These are phyloP conservation scores for Dorcoceras hygrometricum DNA, from an alignment of 257 asterid genomes.

Conservation along the genomic window DNA sequence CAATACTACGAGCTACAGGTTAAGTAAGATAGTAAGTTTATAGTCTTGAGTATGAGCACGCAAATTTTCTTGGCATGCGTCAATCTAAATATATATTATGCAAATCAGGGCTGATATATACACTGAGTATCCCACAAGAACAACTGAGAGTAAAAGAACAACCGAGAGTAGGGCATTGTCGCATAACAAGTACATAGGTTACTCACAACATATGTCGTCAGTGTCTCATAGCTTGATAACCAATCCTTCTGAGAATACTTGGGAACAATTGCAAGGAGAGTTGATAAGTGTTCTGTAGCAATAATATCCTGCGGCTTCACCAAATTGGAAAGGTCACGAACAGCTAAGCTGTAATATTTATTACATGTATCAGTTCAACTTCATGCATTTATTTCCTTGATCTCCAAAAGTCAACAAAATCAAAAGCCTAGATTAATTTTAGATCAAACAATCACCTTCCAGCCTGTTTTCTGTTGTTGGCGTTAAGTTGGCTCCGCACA, in stretches of 20 bases:
- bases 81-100: constrained; percentile 4
- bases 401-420: constrained; percentile 6
- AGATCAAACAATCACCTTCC: constrained; percentile 36
- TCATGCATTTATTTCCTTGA: constrained; percentile 11
- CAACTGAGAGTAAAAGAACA: constrained; percentile 13
- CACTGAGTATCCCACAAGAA: background rate
- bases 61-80: background rate
- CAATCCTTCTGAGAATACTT: constrained; percentile 94
- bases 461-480: constrained; percentile 47
- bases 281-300: constrained; percentile 72
- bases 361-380: constrained; percentile 51
- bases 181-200: constrained; percentile 18
- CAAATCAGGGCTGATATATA: constrained; percentile 1
- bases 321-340: constrained; percentile 83
- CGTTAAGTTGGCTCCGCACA: constrained; percentile 58
- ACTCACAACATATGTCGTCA: constrained; percentile 78
- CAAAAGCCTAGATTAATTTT: constrained; percentile 9
- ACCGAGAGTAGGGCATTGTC: constrained; percentile 15
- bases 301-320: constrained; percentile 74
- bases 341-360: constrained; percentile 72
- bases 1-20: background rate
- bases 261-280: constrained; percentile 72
- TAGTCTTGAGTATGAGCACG: constrained; percentile 12
- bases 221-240: constrained; percentile 79
- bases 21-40: constrained; percentile 19